These are phyloP conservation scores for Metschnikowia noctiluminum DNA, from an alignment of 805 yeast genomes.

Conservation along the genomic window DNA sequence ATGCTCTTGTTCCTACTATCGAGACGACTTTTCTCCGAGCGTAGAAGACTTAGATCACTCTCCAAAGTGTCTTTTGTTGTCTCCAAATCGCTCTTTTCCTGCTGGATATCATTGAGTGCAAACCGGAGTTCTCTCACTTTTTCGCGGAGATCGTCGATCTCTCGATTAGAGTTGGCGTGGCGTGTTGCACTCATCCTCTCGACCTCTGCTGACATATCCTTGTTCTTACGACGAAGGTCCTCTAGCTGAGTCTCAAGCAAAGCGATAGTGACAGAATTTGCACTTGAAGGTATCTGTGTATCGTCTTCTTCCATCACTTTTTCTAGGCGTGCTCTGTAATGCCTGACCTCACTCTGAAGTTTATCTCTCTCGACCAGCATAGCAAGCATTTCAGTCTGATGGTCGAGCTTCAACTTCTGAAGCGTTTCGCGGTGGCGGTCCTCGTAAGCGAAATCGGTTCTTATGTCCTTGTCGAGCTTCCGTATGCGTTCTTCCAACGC, in stretches of 20 bases:
- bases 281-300: slow-evolving; percentile 1
- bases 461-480: slow-evolving; percentile 23
- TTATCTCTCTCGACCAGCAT: slow-evolving; percentile 38
- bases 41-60: slow-evolving; percentile 25
- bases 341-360: slow-evolving; percentile 31
- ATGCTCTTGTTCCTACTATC: slow-evolving; percentile 27
- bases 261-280: slow-evolving; percentile 15
- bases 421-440: slow-evolving; percentile 18
- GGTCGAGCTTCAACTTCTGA: slow-evolving; percentile 26
- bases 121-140: slow-evolving; percentile 11
- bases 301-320: slow-evolving; percentile 18
- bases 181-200: slow-evolving; percentile 4
- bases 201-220: slow-evolving; percentile 24
- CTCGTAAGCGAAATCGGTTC: slow-evolving; percentile 6
- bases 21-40: slow-evolving; percentile 29
- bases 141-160: slow-evolving; percentile 6
- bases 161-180: slow-evolving; percentile 1
- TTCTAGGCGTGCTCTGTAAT: slow-evolving; percentile 29
- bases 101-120: slow-evolving; percentile 8
- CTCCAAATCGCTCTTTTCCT: slow-evolving; percentile 21
- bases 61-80: slow-evolving; percentile 27
- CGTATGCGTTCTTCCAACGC: slow-evolving; percentile 32
- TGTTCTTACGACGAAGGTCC: slow-evolving; percentile 25
- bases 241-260: slow-evolving; percentile 34
- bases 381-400: slow-evolving; percentile 37